These are phyloP conservation scores for Cylindrotheca fusiformis DNA, from an alignment of 108 stramenopile species.

Conservation along the genomic window DNA sequence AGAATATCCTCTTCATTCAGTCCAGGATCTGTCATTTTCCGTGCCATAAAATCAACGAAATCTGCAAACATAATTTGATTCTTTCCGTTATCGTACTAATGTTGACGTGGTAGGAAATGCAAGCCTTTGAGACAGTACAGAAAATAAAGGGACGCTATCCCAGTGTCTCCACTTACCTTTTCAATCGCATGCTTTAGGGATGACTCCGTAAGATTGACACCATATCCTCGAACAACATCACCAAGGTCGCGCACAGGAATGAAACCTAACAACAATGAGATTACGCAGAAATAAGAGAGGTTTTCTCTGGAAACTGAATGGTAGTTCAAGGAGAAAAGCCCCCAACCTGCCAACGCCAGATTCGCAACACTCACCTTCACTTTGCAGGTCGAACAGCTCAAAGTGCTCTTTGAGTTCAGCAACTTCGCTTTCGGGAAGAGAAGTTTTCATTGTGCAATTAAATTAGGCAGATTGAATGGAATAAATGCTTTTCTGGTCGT, in stretches of 20 bases:
- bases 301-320: background rate
- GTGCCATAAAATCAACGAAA: conserved; percentile 14
- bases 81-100: background rate
- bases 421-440: conserved; percentile 11
- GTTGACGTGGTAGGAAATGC: background rate
- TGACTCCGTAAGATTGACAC: conserved; percentile 6
- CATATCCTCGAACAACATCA: conserved; percentile 10
- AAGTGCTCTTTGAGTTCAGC: conserved; percentile 18
- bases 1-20: conserved; percentile 13
- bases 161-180: conserved; percentile 8
- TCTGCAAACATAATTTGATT: conserved; percentile 9
- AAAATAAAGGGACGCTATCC: background rate
- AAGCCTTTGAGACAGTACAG: background rate
- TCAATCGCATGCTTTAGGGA: conserved; percentile 14
- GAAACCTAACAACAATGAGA: conserved; percentile 1
- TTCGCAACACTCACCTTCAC: conserved; percentile 16
- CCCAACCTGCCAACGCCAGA: background rate
- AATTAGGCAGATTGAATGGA: too few species aligned
- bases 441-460: too few species aligned
- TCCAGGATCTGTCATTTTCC: conserved; percentile 15
- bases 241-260: conserved; percentile 16
- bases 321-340: background rate
- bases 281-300: background rate
- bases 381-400: conserved; percentile 14
- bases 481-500: too few species aligned